Base-by-base conservation (phyloP, 495 filamentous ascomycete species). In the Aspergillus egyptiacus region DNA sequence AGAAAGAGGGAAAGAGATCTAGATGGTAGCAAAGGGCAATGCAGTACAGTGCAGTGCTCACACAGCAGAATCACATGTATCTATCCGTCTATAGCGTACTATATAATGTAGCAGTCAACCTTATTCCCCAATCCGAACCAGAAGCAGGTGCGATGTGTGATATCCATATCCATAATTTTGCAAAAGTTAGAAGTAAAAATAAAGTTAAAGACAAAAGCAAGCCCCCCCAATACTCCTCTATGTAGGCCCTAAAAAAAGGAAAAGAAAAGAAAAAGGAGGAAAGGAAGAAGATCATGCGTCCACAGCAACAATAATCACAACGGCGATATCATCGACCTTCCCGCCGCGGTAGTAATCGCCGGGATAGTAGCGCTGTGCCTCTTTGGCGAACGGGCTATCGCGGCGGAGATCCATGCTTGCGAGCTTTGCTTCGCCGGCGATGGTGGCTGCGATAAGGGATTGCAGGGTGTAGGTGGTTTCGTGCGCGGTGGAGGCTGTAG, bases 361-460 rank as follows among this genome's bases (percentile, higher is more conserved):
- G 0, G 90, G 90, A 57, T 86, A 91, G 55, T 83, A 80, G 54
- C 82, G 85, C 60, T 91, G 87, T 28, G 95, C 89, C 65, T 95
- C 91, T 63, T 84, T 93, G 8, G 93, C 89, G 64, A 98, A 98
- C 23, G 93, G 93, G 0, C 93, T 89, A 63, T 98, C 87, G 32
- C 85, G 66, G 48, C 81, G 86, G 14, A 71, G 70, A 62, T 95
- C 85, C 20, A 83, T 59, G 61, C 90, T 95, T 13, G 89, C 91
- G 11, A 76, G 63, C 64, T 96, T 97, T 4, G 93, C 94, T 46
- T 89, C 85, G 2, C 70, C 67, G 6, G 84, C 83, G 37, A 97
- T 82, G 18, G 85, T 80, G 2, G 82, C 74, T 0, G 94, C 90
- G 4, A 98, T 62, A n/a, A 82, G 63, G 39, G 81, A 83, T 62